Conservation (phyloP, 192 early-diverging fungal species). For the Coemansia sp. region DNA sequence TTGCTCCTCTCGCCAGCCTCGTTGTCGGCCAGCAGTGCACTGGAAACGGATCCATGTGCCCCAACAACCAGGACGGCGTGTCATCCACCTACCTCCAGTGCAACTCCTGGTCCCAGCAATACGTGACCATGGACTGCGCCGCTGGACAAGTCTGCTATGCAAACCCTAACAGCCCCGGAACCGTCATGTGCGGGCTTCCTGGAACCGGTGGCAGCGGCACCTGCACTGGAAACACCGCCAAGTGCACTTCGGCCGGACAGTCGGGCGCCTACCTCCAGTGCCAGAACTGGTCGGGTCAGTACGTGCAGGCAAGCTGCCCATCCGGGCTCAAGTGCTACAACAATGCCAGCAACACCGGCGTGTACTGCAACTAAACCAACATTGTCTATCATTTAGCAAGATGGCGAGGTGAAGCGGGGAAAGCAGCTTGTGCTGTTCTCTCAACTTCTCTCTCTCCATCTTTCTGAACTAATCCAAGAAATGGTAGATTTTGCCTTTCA, state of each 20-base stretch:
- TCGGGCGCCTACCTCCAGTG: constrained; percentile 38
- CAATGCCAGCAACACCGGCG: constrained; percentile 24
- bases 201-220: constrained; percentile 34
- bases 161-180: constrained; percentile 43
- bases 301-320: constrained; percentile 36
- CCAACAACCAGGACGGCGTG: constrained; percentile 46
- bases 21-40: constrained; percentile 39
- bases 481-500: not conserved
- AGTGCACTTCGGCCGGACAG: constrained; percentile 36
- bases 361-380: constrained; percentile 30
- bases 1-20: constrained; percentile 22
- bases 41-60: constrained; percentile 49
- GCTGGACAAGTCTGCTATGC: constrained; percentile 54
- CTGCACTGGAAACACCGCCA: constrained; percentile 48
- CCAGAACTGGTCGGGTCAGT: constrained; percentile 49
- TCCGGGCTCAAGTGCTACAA: constrained; percentile 49
- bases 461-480: not conserved
- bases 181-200: constrained; percentile 47
- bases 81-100: constrained; percentile 55
- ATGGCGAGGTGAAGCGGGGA: not conserved
- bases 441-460: not conserved
- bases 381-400: not conserved
- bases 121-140: constrained; percentile 29
- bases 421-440: not conserved
- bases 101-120: constrained; percentile 37